Evolutionary conservation across 192 early-diverging fungal genomes (phyloP), one percentile per base, ranked within the genome.

Genomic region (Coemansia sp.): DNA sequence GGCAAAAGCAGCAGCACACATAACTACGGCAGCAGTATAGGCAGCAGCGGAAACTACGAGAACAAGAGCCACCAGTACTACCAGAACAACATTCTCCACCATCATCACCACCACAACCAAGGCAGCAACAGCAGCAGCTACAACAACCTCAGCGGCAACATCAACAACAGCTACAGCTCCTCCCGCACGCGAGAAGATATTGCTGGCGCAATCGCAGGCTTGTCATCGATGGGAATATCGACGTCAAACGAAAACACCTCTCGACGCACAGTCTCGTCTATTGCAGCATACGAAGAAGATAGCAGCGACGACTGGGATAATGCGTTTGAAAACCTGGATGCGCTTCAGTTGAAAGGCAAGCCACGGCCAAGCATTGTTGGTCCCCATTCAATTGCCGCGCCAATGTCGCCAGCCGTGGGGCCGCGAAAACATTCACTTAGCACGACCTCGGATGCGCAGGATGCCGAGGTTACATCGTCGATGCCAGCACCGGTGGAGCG

Each of bases 291-390:
- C 63, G 80, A 83, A 46, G 80, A 83, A 19, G 76, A 83, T 52
- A 83, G 80, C 61, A 69, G 76, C 43, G 80, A 83, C 8, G 80
- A 83, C 72, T 83, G 80, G 80, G 80, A 83, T 21, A 78, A 83
- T 11, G 80, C 80, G 1, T 83, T 83, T 65, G 65, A 83, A 57
- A 83, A 83, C 41, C 76, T 83, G 12, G 80, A 83, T 36, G 66
- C 74, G 9, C 61, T 83, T 51, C 75, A 83, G 61, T 49, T 78
- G 15, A 79, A 74, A 41, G 42, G 67, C 9, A 67, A 66, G 37
- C 40, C 72, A 6, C 72, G 75, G 0, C 60, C 68, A 9, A 66
- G 68, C 12, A 46, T 77, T 5, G 64, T 63, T 7, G 77, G 77
- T 40, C 80, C 80, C n/a, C 80, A 77, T 62, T 74, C 80, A 2